A percentile compares a stretch with the other conserved stretches of the same genome.
Conservation (phyloP, 2,329 filamentous ascomycete genomes). For the Harringtonia aguacate region DNA sequence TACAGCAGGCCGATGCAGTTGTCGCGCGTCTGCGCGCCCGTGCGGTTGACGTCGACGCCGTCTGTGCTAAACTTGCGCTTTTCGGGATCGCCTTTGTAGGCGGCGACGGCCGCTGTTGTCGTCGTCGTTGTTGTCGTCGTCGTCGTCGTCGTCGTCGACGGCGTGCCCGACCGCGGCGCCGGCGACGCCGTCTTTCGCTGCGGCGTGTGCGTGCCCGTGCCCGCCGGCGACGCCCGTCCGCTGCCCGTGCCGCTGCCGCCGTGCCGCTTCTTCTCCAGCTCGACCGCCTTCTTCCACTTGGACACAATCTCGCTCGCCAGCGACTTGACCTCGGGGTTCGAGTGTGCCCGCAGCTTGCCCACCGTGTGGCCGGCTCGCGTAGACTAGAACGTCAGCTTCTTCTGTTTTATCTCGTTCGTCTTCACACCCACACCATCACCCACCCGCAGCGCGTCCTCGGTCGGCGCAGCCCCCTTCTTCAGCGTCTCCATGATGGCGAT, state of each 20-base stretch:
- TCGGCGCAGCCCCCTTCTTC: conserved; percentile 70
- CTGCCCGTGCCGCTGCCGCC: conserved; percentile 3
- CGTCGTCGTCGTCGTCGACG: conserved; percentile 34
- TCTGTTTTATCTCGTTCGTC: too few relatives aligned
- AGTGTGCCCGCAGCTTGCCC: conserved; percentile 66
- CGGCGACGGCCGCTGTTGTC: conserved; percentile 37
- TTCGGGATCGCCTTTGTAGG: conserved; percentile 55
- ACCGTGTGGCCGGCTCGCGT: conserved; percentile 89
- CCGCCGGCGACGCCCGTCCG: conserved; percentile 29
- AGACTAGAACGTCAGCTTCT: too few relatives aligned
- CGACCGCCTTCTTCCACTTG: conserved; percentile 78
- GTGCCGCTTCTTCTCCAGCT: conserved; percentile 43
- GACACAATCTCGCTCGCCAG: conserved; percentile 73
- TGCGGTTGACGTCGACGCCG: conserved; percentile 66
- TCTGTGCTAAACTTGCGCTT: conserved; percentile 79
- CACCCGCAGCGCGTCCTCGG: conserved; percentile 80
- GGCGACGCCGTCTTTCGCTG: conserved; percentile 20
- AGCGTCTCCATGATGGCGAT: conserved; percentile 66
- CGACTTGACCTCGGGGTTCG: conserved; percentile 70
- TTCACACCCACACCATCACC: conserved; percentile 20
- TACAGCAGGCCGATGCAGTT: conserved; percentile 86
- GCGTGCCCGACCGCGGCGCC: conserved; percentile 29
- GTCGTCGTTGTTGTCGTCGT: conserved; percentile 26
- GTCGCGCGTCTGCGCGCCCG: conserved; percentile 64
- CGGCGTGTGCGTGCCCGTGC: conserved; percentile 22